A percentile compares a stretch with the other conserved stretches of the same genome.
phyloP scores from a whole-genome alignment of 768 basidiomycete species.

The Amanita inopinata region DNA sequence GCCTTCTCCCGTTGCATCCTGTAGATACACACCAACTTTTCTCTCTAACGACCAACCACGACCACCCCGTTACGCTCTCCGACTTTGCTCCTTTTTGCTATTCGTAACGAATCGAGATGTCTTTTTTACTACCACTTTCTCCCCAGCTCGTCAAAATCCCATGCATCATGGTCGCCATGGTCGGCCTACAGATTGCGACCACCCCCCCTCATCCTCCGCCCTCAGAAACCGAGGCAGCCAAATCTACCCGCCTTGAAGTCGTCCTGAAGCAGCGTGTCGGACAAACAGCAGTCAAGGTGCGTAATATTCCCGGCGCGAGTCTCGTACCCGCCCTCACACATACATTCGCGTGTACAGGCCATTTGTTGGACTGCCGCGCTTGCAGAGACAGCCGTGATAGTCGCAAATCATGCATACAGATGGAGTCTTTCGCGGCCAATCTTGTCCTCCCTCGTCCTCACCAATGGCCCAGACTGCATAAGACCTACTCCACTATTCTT shows the following conservation, averaged over 20 bases:
- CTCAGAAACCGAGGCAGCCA: constrained; percentile 21
- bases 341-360: too few species aligned
- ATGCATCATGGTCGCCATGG: constrained; percentile 30
- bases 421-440: constrained; percentile 1
- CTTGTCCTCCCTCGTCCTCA: neutral
- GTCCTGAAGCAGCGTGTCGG: constrained; percentile 26
- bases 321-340: too few species aligned
- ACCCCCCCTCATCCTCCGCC: constrained; percentile 39
- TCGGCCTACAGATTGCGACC: constrained; percentile 32
- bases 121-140: neutral
- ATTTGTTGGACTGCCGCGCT: constrained; percentile 8
- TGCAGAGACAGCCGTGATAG: constrained; percentile 6
- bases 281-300: constrained; percentile 27
- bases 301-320: too few species aligned
- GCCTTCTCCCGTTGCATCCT: too few species aligned
- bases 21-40: neutral
- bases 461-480: neutral
- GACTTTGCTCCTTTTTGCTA: neutral
- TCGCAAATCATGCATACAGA: neutral
- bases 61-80: neutral
- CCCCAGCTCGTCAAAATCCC: constrained; percentile 28
- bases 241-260: constrained; percentile 26
- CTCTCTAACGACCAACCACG: neutral
- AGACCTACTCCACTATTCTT: constrained; percentile 17
- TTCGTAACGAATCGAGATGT: neutral